Evolutionary conservation across 2,329 filamentous ascomycete species (phyloP).

Genomic region (Cladophialophora chaetospira): DNA sequence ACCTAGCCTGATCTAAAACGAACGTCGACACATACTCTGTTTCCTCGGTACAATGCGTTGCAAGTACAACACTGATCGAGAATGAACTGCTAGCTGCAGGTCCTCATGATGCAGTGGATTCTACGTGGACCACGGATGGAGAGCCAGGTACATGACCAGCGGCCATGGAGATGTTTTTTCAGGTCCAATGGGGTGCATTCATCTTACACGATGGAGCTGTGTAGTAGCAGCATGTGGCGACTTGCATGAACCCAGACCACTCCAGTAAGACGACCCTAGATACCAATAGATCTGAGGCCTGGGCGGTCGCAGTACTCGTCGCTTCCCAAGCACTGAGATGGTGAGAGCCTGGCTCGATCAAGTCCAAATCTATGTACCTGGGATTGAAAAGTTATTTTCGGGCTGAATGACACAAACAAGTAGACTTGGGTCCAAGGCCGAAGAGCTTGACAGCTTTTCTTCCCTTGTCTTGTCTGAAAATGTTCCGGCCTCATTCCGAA

Average conservation of each 20-base stretch:
- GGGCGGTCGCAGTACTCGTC: not conserved
- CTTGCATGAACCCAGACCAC: slow-evolving; percentile 8
- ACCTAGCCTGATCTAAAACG: slow-evolving; percentile 18
- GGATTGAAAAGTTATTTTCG: not conserved
- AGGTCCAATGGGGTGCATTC: not conserved
- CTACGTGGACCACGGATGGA: slow-evolving; percentile 1
- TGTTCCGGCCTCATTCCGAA: no score
- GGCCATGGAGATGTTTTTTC: not conserved
- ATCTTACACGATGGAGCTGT: not conserved
- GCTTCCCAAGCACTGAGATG: not conserved
- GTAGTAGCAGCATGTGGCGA: slow-evolving; percentile 5
- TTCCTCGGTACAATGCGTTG: not conserved
- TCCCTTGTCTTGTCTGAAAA: not conserved
- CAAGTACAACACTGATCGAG: not conserved
- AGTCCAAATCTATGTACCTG: slow-evolving; percentile 16
- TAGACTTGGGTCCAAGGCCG: not conserved
- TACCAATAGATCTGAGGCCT: not conserved
- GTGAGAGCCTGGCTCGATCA: slow-evolving; percentile 5
- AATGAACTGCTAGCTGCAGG: no score
- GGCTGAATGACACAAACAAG: slow-evolving; percentile 4
- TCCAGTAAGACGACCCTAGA: not conserved
- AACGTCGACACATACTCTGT: slow-evolving; percentile 4
- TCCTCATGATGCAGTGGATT: not conserved
- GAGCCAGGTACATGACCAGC: not conserved
- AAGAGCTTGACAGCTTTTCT: slow-evolving; percentile 1